Percentiles rank a stretch among this genome's conserved stretches.
These are phyloP conservation scores for Aquilaria yunnanensis DNA, from an alignment of 345 rosid species.

Conservation along the genomic window DNA sequence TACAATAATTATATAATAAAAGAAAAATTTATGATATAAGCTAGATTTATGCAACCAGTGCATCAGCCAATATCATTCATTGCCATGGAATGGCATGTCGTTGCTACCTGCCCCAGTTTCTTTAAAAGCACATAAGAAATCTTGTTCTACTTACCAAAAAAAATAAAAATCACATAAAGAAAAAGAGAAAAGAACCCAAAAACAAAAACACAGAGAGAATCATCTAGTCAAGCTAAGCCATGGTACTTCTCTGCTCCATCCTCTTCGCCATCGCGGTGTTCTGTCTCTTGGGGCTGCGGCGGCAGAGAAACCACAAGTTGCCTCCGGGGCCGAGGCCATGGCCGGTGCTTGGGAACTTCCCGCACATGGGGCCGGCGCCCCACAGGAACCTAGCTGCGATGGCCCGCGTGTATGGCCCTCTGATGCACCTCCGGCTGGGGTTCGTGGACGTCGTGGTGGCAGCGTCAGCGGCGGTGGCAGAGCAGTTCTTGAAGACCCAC, in stretches of 20 bases:
- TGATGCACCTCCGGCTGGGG: conserved; percentile 70
- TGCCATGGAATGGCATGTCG: too few relatives aligned
- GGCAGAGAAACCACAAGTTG: conserved; percentile 18
- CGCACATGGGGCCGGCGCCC: conserved; percentile 64
- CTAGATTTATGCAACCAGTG: too few relatives aligned
- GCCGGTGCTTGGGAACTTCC: conserved; percentile 79
- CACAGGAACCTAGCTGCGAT: conserved; percentile 56
- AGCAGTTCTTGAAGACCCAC: conserved; percentile 63
- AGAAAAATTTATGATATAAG: too few relatives aligned
- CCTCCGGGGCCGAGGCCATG: conserved; percentile 85
- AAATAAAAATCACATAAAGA: too few relatives aligned
- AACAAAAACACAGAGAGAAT: too few relatives aligned
- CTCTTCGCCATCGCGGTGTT: conserved; percentile 17
- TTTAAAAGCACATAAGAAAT: too few relatives aligned
- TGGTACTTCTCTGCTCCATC: conserved; percentile 18
- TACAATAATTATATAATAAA: too few relatives aligned
- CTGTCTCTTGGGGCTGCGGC: not conserved
- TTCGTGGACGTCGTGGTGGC: conserved; percentile 69
- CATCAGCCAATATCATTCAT: too few relatives aligned
- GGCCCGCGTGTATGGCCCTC: conserved; percentile 60
- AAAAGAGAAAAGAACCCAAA: too few relatives aligned
- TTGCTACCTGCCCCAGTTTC: too few relatives aligned
- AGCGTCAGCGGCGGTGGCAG: conserved; percentile 72
- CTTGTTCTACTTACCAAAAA: too few relatives aligned
- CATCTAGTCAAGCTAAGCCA: too few relatives aligned